Conservation (phyloP, 2,329 filamentous ascomycete genomes). For the Exophiala sideris region DNA sequence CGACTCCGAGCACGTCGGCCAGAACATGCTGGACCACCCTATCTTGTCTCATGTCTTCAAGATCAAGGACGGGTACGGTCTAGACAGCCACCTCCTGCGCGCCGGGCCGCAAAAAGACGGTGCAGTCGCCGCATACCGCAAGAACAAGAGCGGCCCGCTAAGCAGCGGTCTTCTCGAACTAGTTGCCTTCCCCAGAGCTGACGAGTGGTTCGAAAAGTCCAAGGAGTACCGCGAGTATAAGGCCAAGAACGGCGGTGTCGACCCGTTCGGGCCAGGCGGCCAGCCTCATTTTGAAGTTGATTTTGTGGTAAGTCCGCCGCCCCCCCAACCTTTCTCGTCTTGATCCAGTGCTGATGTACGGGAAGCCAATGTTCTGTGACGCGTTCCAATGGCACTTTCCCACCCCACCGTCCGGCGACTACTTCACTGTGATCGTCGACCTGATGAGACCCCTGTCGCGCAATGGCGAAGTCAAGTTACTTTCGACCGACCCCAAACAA, state of each 20-base stretch:
- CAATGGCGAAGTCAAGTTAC: constrained; percentile 41
- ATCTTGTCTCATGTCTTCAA: constrained; percentile 40
- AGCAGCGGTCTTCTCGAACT: constrained; percentile 48
- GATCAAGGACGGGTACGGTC: constrained; percentile 41
- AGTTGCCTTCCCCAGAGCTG: constrained; percentile 57
- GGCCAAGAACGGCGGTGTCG: constrained; percentile 39
- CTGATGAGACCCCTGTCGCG: constrained; percentile 49
- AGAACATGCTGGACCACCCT: constrained; percentile 58
- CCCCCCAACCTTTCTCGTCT: no score
- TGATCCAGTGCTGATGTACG: no score
- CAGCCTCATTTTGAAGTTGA: constrained; percentile 63
- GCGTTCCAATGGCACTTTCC: constrained; percentile 52
- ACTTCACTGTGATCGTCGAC: constrained; percentile 57
- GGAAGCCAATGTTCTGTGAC: constrained; percentile 49
- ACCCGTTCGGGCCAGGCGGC: constrained; percentile 55
- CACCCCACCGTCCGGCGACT: constrained; percentile 44
- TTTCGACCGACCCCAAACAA: constrained; percentile 37
- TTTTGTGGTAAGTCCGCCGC: constrained; percentile 44
- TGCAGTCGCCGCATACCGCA: constrained; percentile 36
- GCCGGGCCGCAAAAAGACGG: constrained; percentile 34
- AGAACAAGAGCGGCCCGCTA: constrained; percentile 41
- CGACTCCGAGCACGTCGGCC: constrained; percentile 61
- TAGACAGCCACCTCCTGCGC: constrained; percentile 41
- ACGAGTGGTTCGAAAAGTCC: constrained; percentile 49
- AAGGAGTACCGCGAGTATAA: constrained; percentile 47